Conservation (phyloP, 805 yeast species). For the Cyberlindnera meyerae region DNA sequence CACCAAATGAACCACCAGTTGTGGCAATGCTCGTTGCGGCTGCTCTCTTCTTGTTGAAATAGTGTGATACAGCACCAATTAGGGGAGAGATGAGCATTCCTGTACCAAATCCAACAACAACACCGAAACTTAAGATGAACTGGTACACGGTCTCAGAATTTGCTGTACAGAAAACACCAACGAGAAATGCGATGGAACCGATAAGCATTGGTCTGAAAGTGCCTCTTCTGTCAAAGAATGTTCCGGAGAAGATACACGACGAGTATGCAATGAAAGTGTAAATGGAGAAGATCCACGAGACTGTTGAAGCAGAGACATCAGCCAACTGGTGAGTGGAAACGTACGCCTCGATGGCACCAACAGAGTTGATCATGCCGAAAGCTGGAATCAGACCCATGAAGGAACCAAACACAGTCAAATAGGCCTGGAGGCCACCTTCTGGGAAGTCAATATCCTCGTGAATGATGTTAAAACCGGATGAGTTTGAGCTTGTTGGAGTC, state of each 20-base stretch:
- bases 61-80: constrained; percentile 40
- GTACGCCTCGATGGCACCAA: constrained; percentile 60
- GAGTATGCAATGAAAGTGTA: constrained; percentile 27
- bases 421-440: constrained; percentile 53
- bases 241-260: constrained; percentile 38
- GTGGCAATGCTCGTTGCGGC: constrained; percentile 43
- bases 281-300: constrained; percentile 52
- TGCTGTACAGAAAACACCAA: constrained; percentile 42
- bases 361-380: constrained; percentile 52
- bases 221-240: constrained; percentile 43
- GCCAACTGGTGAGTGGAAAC: constrained; percentile 48
- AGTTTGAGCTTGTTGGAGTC: constrained; percentile 1
- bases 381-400: constrained; percentile 49
- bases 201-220: constrained; percentile 32
- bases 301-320: constrained; percentile 37
- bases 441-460: constrained; percentile 32
- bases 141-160: constrained; percentile 42
- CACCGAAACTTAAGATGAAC: constrained; percentile 47
- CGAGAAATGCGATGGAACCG: constrained; percentile 34
- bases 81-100: constrained; percentile 42
- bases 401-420: constrained; percentile 49
- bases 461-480: constrained; percentile 8
- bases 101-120: constrained; percentile 40
- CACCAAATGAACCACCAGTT: constrained; percentile 49
- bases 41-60: constrained; percentile 39